Percentiles rank a stretch among this genome's conserved stretches.
phyloP scores from a whole-genome alignment of 1,284 basidiomycete genomes.

The Moesziomyces sp. region DNA sequence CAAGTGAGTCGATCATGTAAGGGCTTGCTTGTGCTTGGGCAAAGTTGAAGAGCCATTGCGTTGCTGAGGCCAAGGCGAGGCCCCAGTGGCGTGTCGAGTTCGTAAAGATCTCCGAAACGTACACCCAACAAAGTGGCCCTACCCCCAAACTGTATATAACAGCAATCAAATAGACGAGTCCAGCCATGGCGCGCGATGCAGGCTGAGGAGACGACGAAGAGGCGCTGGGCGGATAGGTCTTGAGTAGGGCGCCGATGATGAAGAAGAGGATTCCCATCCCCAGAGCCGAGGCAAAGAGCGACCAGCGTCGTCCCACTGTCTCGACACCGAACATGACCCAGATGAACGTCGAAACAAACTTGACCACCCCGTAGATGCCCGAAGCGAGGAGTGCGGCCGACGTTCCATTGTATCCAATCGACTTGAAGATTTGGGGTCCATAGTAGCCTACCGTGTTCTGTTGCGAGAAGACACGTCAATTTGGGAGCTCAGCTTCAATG shows the following conservation, averaged over 20 bases:
- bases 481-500: not conserved
- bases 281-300: slow-evolving; percentile 50
- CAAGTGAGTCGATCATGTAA: slow-evolving; percentile 67
- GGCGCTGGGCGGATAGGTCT: slow-evolving; percentile 10
- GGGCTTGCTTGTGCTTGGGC: slow-evolving; percentile 69
- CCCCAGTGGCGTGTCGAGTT: slow-evolving; percentile 68
- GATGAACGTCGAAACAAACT: slow-evolving; percentile 57
- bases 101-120: slow-evolving; percentile 69
- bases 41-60: slow-evolving; percentile 69
- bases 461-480: not conserved
- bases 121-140: slow-evolving; percentile 30
- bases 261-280: slow-evolving; percentile 23
- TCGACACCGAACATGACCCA: slow-evolving; percentile 50
- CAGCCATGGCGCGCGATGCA: slow-evolving; percentile 12
- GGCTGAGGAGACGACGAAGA: not conserved
- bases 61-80: slow-evolving; percentile 68
- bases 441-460: slow-evolving; percentile 24
- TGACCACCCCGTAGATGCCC: slow-evolving; percentile 70
- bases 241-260: slow-evolving; percentile 16
- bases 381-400: slow-evolving; percentile 69
- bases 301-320: slow-evolving; percentile 55
- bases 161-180: slow-evolving; percentile 9
- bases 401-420: slow-evolving; percentile 69
- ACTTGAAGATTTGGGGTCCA: slow-evolving; percentile 66
- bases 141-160: slow-evolving; percentile 1